These are phyloP conservation scores for Thermomyces lanuginosus DNA, from an alignment of 2,329 filamentous ascomycete genomes.

Conservation along the genomic window DNA sequence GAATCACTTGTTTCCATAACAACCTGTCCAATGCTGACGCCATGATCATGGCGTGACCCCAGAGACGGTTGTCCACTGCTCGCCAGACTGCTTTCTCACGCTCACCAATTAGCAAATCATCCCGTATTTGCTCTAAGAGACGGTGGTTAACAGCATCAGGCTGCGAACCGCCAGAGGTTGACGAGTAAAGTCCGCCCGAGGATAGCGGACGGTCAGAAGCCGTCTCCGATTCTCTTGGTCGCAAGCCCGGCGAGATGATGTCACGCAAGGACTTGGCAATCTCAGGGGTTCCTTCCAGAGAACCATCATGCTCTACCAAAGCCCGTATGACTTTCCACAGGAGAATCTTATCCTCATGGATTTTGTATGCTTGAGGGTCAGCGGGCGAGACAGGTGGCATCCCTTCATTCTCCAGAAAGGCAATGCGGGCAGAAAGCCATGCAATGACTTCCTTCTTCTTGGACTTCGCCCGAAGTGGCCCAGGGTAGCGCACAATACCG, in stretches of 20 bases:
- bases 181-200: slow-evolving; percentile 13
- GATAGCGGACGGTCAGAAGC: slow-evolving; percentile 11
- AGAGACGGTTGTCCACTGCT: slow-evolving; percentile 80
- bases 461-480: slow-evolving; percentile 70
- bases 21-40: slow-evolving; percentile 58
- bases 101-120: slow-evolving; percentile 59
- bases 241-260: slow-evolving; percentile 49
- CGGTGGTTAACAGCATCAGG: slow-evolving; percentile 52
- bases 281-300: slow-evolving; percentile 53
- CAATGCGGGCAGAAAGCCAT: slow-evolving; percentile 68
- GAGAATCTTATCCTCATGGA: slow-evolving; percentile 60
- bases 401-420: slow-evolving; percentile 45
- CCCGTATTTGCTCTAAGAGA: slow-evolving; percentile 56
- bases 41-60: slow-evolving; percentile 91
- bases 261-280: slow-evolving; percentile 61
- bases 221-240: slow-evolving; percentile 16
- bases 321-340: slow-evolving; percentile 75
- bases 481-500: slow-evolving; percentile 65
- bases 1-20: slow-evolving; percentile 80
- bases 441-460: slow-evolving; percentile 86
- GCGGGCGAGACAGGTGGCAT: slow-evolving; percentile 33
- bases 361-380: slow-evolving; percentile 41
- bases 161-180: slow-evolving; percentile 17
- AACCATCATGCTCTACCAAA: slow-evolving; percentile 74
- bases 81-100: slow-evolving; percentile 85